These are phyloP conservation scores for Clonostachys sp. DNA, from an alignment of 2,329 filamentous ascomycete genomes.

Conservation along the genomic window DNA sequence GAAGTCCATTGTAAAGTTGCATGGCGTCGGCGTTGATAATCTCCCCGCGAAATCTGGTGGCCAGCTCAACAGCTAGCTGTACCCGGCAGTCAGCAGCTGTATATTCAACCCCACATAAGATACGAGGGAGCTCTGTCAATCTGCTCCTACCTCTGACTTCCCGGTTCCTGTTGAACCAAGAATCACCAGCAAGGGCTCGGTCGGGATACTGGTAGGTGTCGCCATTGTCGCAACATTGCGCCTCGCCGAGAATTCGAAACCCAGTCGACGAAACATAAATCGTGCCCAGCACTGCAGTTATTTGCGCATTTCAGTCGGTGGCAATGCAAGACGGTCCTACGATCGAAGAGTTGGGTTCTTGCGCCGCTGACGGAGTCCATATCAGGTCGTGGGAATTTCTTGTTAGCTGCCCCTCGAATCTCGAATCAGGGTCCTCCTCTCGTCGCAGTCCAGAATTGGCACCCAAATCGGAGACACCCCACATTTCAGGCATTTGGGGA, in stretches of 20 bases:
- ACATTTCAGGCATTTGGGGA: background rate
- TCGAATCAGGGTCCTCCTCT: no score
- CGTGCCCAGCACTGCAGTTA: no score
- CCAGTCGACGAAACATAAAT: no score
- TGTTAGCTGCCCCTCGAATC: no score
- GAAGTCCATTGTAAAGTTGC: conserved; percentile 90
- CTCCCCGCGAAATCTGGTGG: conserved; percentile 79
- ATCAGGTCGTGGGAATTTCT: no score
- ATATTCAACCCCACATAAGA: no score
- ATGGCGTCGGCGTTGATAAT: conserved; percentile 97
- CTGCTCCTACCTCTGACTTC: conserved; percentile 71
- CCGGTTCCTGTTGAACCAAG: conserved; percentile 90
- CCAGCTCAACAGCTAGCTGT: conserved; percentile 85
- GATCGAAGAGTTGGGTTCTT: no score
- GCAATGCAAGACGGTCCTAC: no score
- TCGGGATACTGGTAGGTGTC: conserved; percentile 18
- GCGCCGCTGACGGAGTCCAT: no score
- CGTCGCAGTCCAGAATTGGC: no score
- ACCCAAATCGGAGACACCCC: background rate
- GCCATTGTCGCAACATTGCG: conserved; percentile 35
- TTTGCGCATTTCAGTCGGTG: no score
- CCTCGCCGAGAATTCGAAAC: conserved; percentile 1
- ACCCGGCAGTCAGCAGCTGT: background rate
- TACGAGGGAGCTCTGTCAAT: background rate
- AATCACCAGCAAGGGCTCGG: conserved; percentile 69